Base-by-base conservation (phyloP, 2,329 filamentous ascomycete genomes). In the Botryotinia narcissicola region DNA sequence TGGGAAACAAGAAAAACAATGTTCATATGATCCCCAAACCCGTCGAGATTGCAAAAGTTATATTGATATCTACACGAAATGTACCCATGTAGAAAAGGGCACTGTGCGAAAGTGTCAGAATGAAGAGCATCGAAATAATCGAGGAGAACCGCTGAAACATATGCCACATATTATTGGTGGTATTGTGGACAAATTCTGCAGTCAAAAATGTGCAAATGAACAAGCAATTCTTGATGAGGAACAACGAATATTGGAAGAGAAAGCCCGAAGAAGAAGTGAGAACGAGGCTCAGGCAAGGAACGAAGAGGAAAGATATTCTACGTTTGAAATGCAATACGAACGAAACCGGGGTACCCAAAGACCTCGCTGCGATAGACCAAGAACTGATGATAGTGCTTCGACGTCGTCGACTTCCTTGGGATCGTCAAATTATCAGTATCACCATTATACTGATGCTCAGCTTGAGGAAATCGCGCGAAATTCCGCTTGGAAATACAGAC, bases 101-200 rank as follows among this genome's bases (percentile, higher is more conserved):
- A 7, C 3, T 51, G 25, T n/a, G 4, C 25, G 22, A 25, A 51
- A 14, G 5, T 51, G 48, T 51, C 48, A 3, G 12, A 16, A n/a
- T 14, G 10, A 51, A n/a, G 0, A 14, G 2, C 2, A n/a, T 51
- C 48, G 4, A 3, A 0, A 0, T 7, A 6, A n/a, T 51, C 25
- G 5, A n/a, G 0, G 10, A n/a, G 10, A n/a, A 3, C 25, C 25
- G 4, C 12, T 0, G 12, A n/a, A n/a, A 51, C 48, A 51, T n/a
- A 10, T 51, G 25, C 22, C 48, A 14, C 48, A 51, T 6, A n/a
- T 51, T n/a, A 4, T 51, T n/a, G 25, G 48, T 6, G 2, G 48
- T 14, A 4, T 3, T n/a, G 4, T n/a, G 0, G 48, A 51, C 10
- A 25, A n/a, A 14, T 51, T 51, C 48, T 51, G 48, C 22, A 51